Evolutionary conservation across 768 basidiomycete genomes (phyloP).

Genomic region (Amanita pseudoporphyria): DNA sequence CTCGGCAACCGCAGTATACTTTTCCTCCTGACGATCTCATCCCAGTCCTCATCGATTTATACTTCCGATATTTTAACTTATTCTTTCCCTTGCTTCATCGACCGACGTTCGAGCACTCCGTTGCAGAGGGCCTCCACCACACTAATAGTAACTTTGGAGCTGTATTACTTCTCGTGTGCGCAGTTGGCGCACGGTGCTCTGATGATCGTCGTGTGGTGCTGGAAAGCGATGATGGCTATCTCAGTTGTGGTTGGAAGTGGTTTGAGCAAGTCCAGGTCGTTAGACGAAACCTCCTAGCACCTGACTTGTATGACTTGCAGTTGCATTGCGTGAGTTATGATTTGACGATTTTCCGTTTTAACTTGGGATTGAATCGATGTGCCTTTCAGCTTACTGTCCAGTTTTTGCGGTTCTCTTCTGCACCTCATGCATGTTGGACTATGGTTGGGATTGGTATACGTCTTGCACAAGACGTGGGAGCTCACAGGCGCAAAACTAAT

Average conservation of each 20-base stretch:
- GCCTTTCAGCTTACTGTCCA: conserved; percentile 36
- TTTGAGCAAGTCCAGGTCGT: conserved; percentile 62
- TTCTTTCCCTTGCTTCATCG: conserved; percentile 64
- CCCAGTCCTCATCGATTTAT: conserved; percentile 43
- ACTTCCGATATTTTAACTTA: conserved; percentile 51
- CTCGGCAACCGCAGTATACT: conserved; percentile 17
- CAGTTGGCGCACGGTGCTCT: conserved; percentile 50
- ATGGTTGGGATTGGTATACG: conserved; percentile 65
- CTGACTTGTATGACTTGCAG: conserved; percentile 69
- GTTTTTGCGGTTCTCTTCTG: conserved; percentile 47
- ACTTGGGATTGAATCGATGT: neutral
- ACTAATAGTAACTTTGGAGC: conserved; percentile 43
- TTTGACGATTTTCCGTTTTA: neutral
- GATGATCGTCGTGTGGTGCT: conserved; percentile 47
- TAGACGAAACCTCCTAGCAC: conserved; percentile 51
- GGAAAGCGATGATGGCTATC: conserved; percentile 26
- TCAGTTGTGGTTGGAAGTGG: conserved; percentile 56
- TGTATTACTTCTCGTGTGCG: conserved; percentile 62
- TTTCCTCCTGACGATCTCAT: conserved; percentile 49
- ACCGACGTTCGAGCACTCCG: conserved; percentile 48
- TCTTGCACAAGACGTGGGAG: conserved; percentile 70
- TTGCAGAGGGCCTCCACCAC: conserved; percentile 40
- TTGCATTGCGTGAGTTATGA: conserved; percentile 37
- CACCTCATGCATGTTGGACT: conserved; percentile 61
- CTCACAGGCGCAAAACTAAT: conserved; percentile 40